Evolutionary conservation across 2,329 filamentous ascomycete genomes (phyloP), one percentile per base, ranked within the genome.

Genomic region (Rhinocladiella mackenziei): DNA sequence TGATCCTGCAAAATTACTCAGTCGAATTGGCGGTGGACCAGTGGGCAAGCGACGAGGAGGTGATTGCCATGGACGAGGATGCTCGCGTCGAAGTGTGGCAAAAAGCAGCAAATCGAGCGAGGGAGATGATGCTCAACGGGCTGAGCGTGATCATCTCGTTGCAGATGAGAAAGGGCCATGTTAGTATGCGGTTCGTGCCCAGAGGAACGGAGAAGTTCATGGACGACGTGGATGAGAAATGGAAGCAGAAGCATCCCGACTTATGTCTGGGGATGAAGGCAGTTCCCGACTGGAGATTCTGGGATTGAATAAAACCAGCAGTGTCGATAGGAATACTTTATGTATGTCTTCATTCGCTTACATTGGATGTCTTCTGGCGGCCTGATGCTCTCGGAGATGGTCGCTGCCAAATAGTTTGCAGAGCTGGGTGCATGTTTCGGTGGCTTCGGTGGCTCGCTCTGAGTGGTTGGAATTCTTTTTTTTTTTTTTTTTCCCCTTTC

Each of bases 11-110:
- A 35, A 63, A 74, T 33, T 79, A 84, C 60, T 83, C 77, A 58
- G 68, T 89, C 4, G 84, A 89, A 67, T 70, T 89, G 45, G 83
- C 79, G 2, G 80, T 86, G 6, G 76, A 80, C 43, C 72, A 76
- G 45, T 79, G 72, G 68, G 73, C 71, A 23, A 69, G 52, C 19
- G 75, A 77, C 50, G 71, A 72, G 20, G 72, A 81, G 60, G 71
- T 82, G 2, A 69, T 63, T 6, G 54, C 45, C 31, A 80, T 81
- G 77, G 60, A 60, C 18, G 50, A 51, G 5, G 62, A 64, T 19
- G 64, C 72, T 56, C 73, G 71, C 60, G 67, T 66, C 29, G 65
- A 62, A 38, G 54, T 84, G 11, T 89, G 86, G 68, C 63, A 65
- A 48, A 76, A 74, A 62, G 84, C 84, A 25, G 75, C 78, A 56